Percentiles rank a stretch among this genome's conserved stretches.
These are phyloP conservation scores for Neurospora sp. DNA, from an alignment of 495 filamentous ascomycete species.

Conservation along the genomic window DNA sequence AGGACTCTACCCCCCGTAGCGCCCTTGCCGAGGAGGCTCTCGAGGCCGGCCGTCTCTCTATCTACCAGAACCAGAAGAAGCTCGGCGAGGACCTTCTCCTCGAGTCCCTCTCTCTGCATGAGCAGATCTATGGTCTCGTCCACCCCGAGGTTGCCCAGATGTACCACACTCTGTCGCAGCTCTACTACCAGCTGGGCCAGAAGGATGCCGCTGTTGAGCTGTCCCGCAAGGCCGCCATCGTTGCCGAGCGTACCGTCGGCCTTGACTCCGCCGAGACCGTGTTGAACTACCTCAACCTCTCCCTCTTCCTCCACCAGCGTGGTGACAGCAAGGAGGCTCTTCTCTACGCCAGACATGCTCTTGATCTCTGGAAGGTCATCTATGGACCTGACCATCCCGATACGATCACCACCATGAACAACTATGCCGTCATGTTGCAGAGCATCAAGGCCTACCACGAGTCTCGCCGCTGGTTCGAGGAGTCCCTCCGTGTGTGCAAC, in stretches of 20 bases:
- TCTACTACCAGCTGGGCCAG: conserved; percentile 93
- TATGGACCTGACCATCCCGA: conserved; percentile 92
- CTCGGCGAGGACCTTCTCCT: conserved; percentile 91
- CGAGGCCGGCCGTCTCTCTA: conserved; percentile 88
- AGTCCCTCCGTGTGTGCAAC: conserved; percentile 77
- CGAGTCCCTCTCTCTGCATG: conserved; percentile 90
- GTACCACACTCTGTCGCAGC: conserved; percentile 88
- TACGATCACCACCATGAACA: conserved; percentile 97
- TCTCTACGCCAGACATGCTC: conserved; percentile 78
- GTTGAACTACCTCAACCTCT: conserved; percentile 88
- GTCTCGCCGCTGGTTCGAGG: conserved; percentile 94
- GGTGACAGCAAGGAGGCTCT: conserved; percentile 80
- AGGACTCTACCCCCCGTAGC: conserved; percentile 83
- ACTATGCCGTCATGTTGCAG: conserved; percentile 97
- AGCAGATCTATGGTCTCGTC: conserved; percentile 97
- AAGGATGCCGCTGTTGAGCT: conserved; percentile 92
- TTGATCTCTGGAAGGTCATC: conserved; percentile 94
- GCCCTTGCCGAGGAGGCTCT: conserved; percentile 89
- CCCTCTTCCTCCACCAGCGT: conserved; percentile 85
- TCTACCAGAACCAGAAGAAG: conserved; percentile 90
- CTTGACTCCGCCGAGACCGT: conserved; percentile 91
- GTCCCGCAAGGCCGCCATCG: conserved; percentile 90
- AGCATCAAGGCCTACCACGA: conserved; percentile 83
- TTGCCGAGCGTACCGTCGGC: conserved; percentile 88
- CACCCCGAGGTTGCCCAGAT: conserved; percentile 94